Evolutionary conservation across 371 early-diverging fungal genomes (phyloP).

Genomic region (Actinomortierella wolfii): DNA sequence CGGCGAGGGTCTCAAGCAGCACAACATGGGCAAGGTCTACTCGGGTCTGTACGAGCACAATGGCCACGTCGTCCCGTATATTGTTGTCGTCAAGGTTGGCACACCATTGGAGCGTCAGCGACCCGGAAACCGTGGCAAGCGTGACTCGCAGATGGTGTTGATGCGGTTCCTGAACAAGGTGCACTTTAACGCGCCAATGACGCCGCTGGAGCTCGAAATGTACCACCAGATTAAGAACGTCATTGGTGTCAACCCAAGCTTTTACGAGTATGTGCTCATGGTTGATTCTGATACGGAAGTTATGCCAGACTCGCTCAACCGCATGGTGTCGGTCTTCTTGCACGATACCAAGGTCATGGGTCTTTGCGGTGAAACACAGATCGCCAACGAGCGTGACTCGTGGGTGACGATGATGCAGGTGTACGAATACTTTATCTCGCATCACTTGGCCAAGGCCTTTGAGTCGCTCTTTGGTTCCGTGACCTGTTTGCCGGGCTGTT

Average conservation of each 20-base stretch:
- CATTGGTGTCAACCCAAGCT: constrained; percentile 84
- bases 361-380: constrained; percentile 91
- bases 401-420: constrained; percentile 99
- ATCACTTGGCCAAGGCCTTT: constrained; percentile 97
- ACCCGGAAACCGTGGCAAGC: constrained; percentile 99
- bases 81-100: constrained; percentile 96
- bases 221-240: constrained; percentile 93
- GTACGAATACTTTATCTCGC: constrained; percentile 98
- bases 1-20: constrained; percentile 88
- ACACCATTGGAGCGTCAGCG: constrained; percentile 77
- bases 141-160: constrained; percentile 99
- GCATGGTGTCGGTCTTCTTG: constrained; percentile 87
- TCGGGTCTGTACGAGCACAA: constrained; percentile 93
- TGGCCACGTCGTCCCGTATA: constrained; percentile 91
- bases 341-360: constrained; percentile 92
- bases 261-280: constrained; percentile 94
- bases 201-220: constrained; percentile 92
- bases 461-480: constrained; percentile 99
- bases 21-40: constrained; percentile 98
- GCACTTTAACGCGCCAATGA: constrained; percentile 90
- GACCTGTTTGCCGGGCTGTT: constrained; percentile 96
- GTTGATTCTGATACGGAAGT: constrained; percentile 97
- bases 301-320: constrained; percentile 79
- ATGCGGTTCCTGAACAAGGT: constrained; percentile 99
- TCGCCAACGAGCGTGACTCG: constrained; percentile 87